Evolutionary conservation across 2,329 filamentous ascomycete genomes (phyloP).

Genomic region (Chaetomiaceae sp.): DNA sequence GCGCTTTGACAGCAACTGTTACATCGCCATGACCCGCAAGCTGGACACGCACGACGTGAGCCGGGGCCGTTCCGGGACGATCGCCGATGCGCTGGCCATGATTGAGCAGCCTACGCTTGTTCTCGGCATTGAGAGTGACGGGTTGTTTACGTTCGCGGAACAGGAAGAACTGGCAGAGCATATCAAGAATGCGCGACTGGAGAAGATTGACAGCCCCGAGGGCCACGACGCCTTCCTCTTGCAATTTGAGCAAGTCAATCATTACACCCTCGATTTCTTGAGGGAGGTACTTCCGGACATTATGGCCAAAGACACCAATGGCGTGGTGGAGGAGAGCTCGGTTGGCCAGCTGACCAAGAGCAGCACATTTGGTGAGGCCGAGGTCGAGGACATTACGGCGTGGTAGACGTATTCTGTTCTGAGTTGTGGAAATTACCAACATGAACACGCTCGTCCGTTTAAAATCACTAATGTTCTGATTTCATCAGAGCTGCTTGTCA

Average conservation of each 20-base stretch:
- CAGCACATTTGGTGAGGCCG: conserved; percentile 91
- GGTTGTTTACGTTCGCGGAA: conserved; percentile 94
- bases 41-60: conserved; percentile 96
- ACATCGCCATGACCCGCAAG: conserved; percentile 97
- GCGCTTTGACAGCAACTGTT: conserved; percentile 97
- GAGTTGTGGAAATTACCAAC: not conserved
- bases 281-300: conserved; percentile 80
- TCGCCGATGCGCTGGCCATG: conserved; percentile 70
- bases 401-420: conserved; percentile 55
- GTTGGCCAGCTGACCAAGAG: conserved; percentile 70
- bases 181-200: conserved; percentile 71
- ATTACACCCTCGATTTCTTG: conserved; percentile 78
- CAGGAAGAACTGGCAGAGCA: conserved; percentile 85
- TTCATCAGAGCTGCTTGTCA: not conserved
- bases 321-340: conserved; percentile 42
- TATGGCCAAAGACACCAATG: conserved; percentile 61
- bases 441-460: not conserved
- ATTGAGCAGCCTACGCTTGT: conserved; percentile 89
- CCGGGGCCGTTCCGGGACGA: conserved; percentile 62
- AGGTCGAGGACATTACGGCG: conserved; percentile 92
- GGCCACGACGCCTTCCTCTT: conserved; percentile 95
- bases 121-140: conserved; percentile 91
- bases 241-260: conserved; percentile 96
- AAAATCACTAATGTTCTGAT: not conserved
- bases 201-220: conserved; percentile 88